These are phyloP conservation scores for Fraxinus sp. DNA, from an alignment of 305 asterid species.

Conservation along the genomic window DNA sequence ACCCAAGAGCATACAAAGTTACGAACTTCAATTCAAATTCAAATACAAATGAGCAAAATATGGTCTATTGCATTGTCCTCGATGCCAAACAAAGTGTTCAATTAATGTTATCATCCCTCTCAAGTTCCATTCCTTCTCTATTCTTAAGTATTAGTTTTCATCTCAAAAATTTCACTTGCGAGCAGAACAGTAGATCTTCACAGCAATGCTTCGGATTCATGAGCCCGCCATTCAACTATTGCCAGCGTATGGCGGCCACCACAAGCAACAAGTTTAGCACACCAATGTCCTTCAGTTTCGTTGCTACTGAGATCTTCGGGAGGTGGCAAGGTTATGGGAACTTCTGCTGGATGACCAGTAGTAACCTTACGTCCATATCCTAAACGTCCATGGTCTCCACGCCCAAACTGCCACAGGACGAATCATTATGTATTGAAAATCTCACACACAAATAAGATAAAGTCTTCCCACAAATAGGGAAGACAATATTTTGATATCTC, in stretches of 20 bases:
- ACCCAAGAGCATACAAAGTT: not conserved
- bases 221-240: conserved; percentile 57
- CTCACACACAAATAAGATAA: not conserved
- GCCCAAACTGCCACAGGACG: conserved; percentile 63
- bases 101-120: not conserved
- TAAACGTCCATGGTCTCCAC: conserved; percentile 97
- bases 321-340: conserved; percentile 70
- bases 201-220: conserved; percentile 26
- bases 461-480: not conserved
- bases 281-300: conserved; percentile 59
- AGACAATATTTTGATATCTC: not conserved
- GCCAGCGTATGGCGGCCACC: conserved; percentile 97
- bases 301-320: conserved; percentile 37
- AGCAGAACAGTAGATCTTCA: not conserved
- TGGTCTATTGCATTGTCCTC: not conserved
- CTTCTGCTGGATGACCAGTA: conserved; percentile 91
- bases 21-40: not conserved
- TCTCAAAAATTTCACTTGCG: not conserved
- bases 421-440: not conserved
- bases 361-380: conserved; percentile 91
- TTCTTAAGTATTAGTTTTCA: not conserved
- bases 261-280: conserved; percentile 78
- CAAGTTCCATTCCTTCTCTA: not conserved
- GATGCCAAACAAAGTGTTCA: not conserved
- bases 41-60: not conserved